These are phyloP conservation scores for Litchi chinensis DNA, from an alignment of 345 rosid genomes.

Conservation along the genomic window DNA sequence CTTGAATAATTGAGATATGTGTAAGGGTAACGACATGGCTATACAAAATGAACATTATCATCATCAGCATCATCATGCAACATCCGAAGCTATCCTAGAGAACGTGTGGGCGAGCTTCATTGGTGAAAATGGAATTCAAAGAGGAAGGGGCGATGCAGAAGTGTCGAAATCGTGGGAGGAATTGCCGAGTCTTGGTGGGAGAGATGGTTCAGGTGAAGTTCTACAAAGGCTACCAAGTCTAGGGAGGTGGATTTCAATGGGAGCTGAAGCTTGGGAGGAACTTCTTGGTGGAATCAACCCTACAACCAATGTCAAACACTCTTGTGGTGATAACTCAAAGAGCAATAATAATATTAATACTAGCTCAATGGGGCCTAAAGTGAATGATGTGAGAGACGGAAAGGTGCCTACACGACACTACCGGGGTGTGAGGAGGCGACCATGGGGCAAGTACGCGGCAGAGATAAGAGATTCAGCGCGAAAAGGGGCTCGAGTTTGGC, in stretches of 20 bases:
- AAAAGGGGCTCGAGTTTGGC: conserved; percentile 83
- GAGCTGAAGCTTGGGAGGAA: conserved; percentile 67
- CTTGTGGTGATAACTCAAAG: not conserved
- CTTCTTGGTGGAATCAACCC: conserved; percentile 39
- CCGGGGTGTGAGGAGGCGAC: conserved; percentile 82
- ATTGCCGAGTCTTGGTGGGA: conserved; percentile 42
- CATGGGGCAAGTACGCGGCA: conserved; percentile 90
- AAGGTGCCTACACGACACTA: conserved; percentile 47
- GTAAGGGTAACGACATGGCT: conserved; percentile 33
- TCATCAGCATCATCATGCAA: conserved; percentile 15
- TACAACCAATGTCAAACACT: conserved; percentile 12
- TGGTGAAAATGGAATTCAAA: conserved; percentile 27
- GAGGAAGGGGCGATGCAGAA: not conserved
- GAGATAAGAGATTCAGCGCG: conserved; percentile 79
- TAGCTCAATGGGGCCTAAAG: conserved; percentile 8
- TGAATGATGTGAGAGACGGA: conserved; percentile 21
- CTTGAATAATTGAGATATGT: not conserved
- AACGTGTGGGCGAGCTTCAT: conserved; percentile 85
- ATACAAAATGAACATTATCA: conserved; percentile 35
- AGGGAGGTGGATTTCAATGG: conserved; percentile 68
- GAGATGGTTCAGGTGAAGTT: conserved; percentile 30
- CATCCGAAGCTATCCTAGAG: conserved; percentile 51
- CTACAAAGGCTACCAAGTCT: conserved; percentile 52
- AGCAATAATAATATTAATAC: not conserved
- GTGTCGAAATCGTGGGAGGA: conserved; percentile 48